Evolutionary conservation across 345 rosid genomes (phyloP).

Genomic region (Ricinus communis): DNA sequence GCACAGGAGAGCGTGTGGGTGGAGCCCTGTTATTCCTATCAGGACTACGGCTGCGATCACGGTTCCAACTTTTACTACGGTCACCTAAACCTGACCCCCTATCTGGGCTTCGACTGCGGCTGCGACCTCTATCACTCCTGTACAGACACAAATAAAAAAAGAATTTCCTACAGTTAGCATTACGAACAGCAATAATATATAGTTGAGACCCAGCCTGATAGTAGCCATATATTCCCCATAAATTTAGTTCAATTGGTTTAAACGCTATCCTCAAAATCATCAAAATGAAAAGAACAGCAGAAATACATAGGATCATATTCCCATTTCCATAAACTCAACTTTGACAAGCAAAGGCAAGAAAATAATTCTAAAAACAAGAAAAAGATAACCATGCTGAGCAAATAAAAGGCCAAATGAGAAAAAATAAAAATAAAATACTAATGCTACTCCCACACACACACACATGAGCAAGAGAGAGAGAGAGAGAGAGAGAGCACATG

Average conservation of each 20-base stretch:
- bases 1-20: conserved; percentile 47
- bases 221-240: background rate
- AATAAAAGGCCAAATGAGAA: background rate
- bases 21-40: conserved; percentile 43
- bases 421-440: no score
- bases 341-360: background rate
- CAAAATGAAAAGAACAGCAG: background rate
- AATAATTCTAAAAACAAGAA: background rate
- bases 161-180: background rate
- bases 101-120: conserved; percentile 44
- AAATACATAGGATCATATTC: background rate
- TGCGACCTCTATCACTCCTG: conserved; percentile 32
- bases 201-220: background rate
- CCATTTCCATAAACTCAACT: background rate
- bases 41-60: conserved; percentile 54
- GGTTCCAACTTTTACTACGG: conserved; percentile 23
- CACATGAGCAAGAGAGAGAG: no score
- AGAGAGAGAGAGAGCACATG: background rate
- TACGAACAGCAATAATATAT: background rate
- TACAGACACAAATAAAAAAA: background rate
- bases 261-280: background rate
- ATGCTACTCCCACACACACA: no score
- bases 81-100: conserved; percentile 43
- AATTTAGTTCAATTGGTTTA: no score
- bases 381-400: background rate